A percentile compares a stretch with the other conserved stretches of the same genome.
Conservation (phyloP, 202 grass and related monocot species). For the Musa balbisiana region DNA sequence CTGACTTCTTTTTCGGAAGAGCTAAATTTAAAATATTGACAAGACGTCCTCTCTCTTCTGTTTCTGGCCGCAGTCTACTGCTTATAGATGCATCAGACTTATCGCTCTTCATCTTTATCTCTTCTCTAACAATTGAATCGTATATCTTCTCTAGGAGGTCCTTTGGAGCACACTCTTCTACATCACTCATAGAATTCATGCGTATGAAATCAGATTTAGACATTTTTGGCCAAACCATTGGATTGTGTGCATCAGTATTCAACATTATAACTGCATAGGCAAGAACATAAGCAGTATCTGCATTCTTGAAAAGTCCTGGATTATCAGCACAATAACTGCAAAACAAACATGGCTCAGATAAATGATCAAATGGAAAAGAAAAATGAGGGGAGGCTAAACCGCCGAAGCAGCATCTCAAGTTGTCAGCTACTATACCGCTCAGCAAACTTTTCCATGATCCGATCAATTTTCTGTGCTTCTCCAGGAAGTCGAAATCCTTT, state of each 20-base stretch:
- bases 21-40: conserved; percentile 96
- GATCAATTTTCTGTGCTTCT: conserved; percentile 98
- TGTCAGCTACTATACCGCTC: conserved; percentile 55
- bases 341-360: conserved; percentile 11
- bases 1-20: conserved; percentile 79
- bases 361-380: background rate
- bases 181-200: conserved; percentile 80
- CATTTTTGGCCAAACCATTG: conserved; percentile 99
- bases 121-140: conserved; percentile 90
- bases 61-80: conserved; percentile 48
- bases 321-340: conserved; percentile 99
- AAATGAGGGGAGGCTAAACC: too few relatives aligned
- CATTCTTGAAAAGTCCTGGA: conserved; percentile 96
- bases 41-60: conserved; percentile 65
- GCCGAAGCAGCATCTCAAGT: conserved; percentile 7
- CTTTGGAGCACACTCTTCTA: conserved; percentile 80
- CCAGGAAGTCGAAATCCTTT: conserved; percentile 97
- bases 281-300: conserved; percentile 97
- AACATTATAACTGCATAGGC: conserved; percentile 99
- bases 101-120: conserved; percentile 93
- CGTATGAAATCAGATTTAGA: conserved; percentile 93
- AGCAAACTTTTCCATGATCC: conserved; percentile 99
- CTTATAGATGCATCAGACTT: conserved; percentile 31
- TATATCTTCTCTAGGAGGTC: conserved; percentile 97
- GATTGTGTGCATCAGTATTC: conserved; percentile 98